These are phyloP conservation scores for Anisodus tanguticus DNA, from an alignment of 257 asterid species.

Conservation along the genomic window DNA sequence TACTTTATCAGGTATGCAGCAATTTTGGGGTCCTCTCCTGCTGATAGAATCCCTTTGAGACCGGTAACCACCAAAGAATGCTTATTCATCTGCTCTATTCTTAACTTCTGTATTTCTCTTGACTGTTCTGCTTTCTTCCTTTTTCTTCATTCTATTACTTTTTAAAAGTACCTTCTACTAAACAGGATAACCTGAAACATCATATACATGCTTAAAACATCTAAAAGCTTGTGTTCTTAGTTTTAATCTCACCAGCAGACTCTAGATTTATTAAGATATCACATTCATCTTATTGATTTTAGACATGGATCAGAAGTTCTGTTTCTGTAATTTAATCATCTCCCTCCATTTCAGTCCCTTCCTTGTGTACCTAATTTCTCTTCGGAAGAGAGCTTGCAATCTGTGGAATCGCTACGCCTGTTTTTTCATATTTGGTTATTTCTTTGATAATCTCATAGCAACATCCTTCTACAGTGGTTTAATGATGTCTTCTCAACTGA, in stretches of 20 bases:
- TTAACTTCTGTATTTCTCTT: background rate
- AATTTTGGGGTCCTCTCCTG: constrained; percentile 84
- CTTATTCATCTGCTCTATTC: background rate
- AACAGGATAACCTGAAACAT: constrained; percentile 15
- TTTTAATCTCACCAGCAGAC: background rate
- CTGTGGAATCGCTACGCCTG: constrained; percentile 56
- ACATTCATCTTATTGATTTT: background rate
- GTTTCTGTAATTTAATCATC: constrained; percentile 27
- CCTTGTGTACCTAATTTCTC: constrained; percentile 83
- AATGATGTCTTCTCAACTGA: constrained; percentile 91
- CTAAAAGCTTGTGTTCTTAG: background rate
- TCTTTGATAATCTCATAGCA: constrained; percentile 34
- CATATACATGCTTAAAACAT: constrained; percentile 3
- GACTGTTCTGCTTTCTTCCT: background rate
- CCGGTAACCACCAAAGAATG: constrained; percentile 64
- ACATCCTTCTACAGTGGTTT: constrained; percentile 63
- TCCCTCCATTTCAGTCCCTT: constrained; percentile 56
- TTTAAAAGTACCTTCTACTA: background rate
- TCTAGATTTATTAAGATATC: background rate
- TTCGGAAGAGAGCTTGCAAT: constrained; percentile 51
- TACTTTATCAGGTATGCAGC: constrained; percentile 83
- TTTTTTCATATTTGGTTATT: background rate
- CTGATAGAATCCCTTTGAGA: constrained; percentile 62
- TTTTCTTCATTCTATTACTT: background rate
- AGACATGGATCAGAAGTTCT: constrained; percentile 3